These are phyloP conservation scores for Colletotrichum sojae DNA, from an alignment of 2,329 filamentous ascomycete genomes.

Conservation along the genomic window DNA sequence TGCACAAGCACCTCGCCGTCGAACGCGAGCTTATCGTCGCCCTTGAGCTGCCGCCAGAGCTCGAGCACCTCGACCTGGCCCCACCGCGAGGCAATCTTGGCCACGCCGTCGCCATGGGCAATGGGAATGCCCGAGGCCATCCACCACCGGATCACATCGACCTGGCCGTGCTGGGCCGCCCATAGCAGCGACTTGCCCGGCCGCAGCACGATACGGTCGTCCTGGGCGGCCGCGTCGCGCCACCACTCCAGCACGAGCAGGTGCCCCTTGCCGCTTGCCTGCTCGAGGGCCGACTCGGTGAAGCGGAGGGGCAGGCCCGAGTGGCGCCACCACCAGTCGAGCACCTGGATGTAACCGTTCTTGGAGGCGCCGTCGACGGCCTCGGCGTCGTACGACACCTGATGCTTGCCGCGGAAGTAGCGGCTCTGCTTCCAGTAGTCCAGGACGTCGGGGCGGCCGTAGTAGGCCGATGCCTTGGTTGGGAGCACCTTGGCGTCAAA, in stretches of 20 bases:
- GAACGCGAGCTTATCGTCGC: constrained; percentile 77
- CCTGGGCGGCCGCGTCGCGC: constrained; percentile 77
- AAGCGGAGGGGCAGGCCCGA: constrained; percentile 84
- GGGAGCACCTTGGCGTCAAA: constrained; percentile 89
- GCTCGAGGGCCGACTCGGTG: constrained; percentile 88
- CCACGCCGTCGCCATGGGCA: constrained; percentile 84
- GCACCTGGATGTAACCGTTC: constrained; percentile 85
- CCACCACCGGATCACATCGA: constrained; percentile 89
- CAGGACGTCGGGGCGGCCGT: constrained; percentile 85
- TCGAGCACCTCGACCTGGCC: constrained; percentile 88
- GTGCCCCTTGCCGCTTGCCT: constrained; percentile 87
- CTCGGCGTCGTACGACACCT: constrained; percentile 77
- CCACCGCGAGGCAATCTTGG: constrained; percentile 86
- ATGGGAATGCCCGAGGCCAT: constrained; percentile 84
- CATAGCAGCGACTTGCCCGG: constrained; percentile 88
- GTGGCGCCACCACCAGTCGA: constrained; percentile 93
- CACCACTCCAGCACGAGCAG: constrained; percentile 94
- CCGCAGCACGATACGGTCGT: constrained; percentile 75
- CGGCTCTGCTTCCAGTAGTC: constrained; percentile 92
- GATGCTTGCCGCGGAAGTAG: constrained; percentile 85
- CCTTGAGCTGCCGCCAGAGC: constrained; percentile 82
- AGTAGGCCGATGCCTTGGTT: constrained; percentile 89
- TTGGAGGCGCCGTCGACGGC: constrained; percentile 90
- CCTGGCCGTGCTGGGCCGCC: constrained; percentile 86
- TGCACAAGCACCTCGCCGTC: constrained; percentile 88